Conservation (phyloP, 169 alveolate species). For the Cryptosporidium andersoni region DNA sequence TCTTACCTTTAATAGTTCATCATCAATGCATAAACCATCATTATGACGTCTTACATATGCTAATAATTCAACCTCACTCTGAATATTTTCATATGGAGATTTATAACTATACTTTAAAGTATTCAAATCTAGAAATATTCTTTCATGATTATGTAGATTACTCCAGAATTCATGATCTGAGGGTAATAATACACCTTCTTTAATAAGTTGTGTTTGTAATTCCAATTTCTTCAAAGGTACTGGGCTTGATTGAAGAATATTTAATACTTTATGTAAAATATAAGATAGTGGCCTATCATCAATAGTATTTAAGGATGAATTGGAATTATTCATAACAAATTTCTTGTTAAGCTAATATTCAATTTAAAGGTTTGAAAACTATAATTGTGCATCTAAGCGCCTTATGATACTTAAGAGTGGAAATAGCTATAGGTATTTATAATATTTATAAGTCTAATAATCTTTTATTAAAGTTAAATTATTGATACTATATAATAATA, state of each 20-base stretch:
- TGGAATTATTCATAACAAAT: neutral
- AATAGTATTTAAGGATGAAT: slow-evolving; percentile 6
- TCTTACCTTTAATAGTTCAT: slow-evolving; percentile 64
- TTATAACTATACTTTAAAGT: slow-evolving; percentile 45
- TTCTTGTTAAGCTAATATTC: no score
- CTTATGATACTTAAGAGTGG: no score
- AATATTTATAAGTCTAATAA: no score
- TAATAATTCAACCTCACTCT: slow-evolving; percentile 38
- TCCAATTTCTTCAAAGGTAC: slow-evolving; percentile 25
- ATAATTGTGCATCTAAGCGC: no score
- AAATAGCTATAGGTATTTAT: no score
- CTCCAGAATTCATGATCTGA: slow-evolving; percentile 54
- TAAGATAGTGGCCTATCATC: slow-evolving; percentile 64
- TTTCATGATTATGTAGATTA: slow-evolving; percentile 43
- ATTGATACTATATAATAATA: no score
- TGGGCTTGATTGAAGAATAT: slow-evolving; percentile 9
- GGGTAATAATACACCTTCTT: slow-evolving; percentile 55
- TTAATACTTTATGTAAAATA: slow-evolving; percentile 40
- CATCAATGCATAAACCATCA: slow-evolving; percentile 56
- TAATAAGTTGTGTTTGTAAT: slow-evolving; percentile 1
- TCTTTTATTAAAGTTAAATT: no score
- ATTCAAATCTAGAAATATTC: slow-evolving; percentile 8
- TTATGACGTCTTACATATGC: slow-evolving; percentile 49
- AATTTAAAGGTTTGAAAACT: no score
- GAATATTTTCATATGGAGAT: slow-evolving; percentile 62